Conservation (phyloP, 768 basidiomycete genomes). For the Mycena latifolia region DNA sequence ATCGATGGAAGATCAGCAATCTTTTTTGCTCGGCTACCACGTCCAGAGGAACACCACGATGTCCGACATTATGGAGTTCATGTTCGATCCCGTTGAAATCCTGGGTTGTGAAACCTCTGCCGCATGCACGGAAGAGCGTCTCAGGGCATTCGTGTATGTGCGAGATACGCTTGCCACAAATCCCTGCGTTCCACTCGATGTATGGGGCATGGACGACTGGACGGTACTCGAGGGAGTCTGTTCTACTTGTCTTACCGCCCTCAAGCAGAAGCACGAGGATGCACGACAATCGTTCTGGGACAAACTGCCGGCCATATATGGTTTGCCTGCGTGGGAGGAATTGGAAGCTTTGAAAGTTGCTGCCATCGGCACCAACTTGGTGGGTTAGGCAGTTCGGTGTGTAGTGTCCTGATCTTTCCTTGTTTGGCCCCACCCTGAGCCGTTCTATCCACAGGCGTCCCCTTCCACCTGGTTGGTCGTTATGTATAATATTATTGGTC, state of each 20-base stretch:
- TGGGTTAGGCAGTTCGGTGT: not conserved
- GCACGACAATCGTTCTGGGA: slow-evolving; percentile 12
- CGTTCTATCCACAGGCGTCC: no score
- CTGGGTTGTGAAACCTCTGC: not conserved
- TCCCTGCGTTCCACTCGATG: not conserved
- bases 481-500: no score
- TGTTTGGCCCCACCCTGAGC: no score
- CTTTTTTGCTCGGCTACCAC: not conserved
- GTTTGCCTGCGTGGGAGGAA: slow-evolving; percentile 6
- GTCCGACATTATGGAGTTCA: not conserved
- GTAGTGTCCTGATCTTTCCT: no score
- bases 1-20: not conserved
- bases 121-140: not conserved
- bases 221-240: not conserved
- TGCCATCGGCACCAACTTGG: slow-evolving; percentile 5
- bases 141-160: not conserved
- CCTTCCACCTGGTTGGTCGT: no score
- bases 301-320: slow-evolving; percentile 6
- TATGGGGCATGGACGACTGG: not conserved
- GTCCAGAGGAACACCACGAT: not conserved
- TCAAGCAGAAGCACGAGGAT: not conserved
- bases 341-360: not conserved
- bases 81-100: not conserved
- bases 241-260: not conserved
- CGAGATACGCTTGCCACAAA: not conserved